Percentiles rank a stretch among this genome's conserved stretches.
Evolutionary conservation across 768 basidiomycete species (phyloP).

Genomic region (Tremella yokohamensis): DNA sequence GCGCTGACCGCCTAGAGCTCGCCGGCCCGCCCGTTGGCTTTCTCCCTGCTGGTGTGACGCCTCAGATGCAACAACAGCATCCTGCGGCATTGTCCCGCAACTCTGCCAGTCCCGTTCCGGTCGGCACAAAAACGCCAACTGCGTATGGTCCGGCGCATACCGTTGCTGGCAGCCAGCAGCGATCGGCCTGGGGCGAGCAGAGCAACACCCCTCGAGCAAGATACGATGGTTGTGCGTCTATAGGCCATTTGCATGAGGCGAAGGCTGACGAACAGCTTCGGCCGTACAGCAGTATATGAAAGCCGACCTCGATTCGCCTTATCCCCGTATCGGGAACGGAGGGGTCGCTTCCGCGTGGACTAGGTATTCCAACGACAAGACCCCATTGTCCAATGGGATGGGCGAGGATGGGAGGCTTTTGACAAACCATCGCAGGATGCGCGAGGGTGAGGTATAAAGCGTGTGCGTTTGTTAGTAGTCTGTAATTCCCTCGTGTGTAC

Average conservation of each 20-base stretch:
- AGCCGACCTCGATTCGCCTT: conserved; percentile 42
- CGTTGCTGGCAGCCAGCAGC: conserved; percentile 5
- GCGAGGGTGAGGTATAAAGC: conserved; percentile 20
- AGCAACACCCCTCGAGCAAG: conserved; percentile 26
- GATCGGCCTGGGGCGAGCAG: conserved; percentile 24
- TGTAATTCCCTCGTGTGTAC: too few relatives aligned
- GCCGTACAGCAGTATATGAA: conserved; percentile 14
- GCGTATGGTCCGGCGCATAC: not conserved
- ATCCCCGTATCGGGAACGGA: conserved; percentile 24
- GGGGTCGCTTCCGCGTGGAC: conserved; percentile 30
- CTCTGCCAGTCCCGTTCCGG: conserved; percentile 6
- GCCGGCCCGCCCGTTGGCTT: conserved; percentile 43
- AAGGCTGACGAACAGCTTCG: conserved; percentile 4
- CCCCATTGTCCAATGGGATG: conserved; percentile 17
- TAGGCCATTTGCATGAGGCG: conserved; percentile 1
- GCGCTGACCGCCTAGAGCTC: conserved; percentile 30
- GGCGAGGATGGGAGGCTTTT: conserved; percentile 26
- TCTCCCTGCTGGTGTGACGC: conserved; percentile 36
- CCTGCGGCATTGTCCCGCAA: not conserved
- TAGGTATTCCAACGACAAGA: conserved; percentile 23
- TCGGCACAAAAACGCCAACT: not conserved
- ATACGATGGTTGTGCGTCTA: conserved; percentile 42
- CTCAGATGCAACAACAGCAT: conserved; percentile 7
- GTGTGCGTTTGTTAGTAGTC: too few relatives aligned
- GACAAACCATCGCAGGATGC: conserved; percentile 12